Conservation (phyloP, 2,329 filamentous ascomycete species). For the Exophiala spinifera region DNA sequence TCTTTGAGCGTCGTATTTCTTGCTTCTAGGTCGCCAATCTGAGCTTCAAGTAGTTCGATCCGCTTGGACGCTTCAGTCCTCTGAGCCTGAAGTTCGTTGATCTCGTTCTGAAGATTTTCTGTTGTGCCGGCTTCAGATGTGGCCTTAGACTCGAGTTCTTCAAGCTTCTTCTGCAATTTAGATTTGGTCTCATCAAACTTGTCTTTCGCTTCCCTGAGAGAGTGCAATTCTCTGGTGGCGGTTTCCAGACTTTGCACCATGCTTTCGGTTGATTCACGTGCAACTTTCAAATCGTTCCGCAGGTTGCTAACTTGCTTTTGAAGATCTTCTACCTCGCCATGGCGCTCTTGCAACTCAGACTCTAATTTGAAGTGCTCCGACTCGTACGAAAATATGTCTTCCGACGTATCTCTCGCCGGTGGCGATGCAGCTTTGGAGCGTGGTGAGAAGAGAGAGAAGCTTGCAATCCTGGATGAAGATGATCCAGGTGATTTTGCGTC, state of each 20-base stretch:
- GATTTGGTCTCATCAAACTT: conserved; percentile 45
- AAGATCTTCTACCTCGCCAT: conserved; percentile 68
- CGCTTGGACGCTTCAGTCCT: conserved; percentile 42
- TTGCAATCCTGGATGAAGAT: conserved; percentile 36
- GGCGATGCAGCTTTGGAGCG: conserved; percentile 34
- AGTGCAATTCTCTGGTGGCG: conserved; percentile 61
- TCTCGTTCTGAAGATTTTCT: conserved; percentile 36
- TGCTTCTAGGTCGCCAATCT: conserved; percentile 30
- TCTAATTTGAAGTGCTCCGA: conserved; percentile 81
- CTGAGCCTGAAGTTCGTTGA: conserved; percentile 38
- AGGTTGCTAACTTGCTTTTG: conserved; percentile 66
- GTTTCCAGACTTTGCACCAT: conserved; percentile 65
- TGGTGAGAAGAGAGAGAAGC: conserved; percentile 40
- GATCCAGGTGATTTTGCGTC: conserved; percentile 35
- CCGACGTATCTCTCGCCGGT: conserved; percentile 43
- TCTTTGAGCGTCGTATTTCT: conserved; percentile 28
- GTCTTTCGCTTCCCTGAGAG: conserved; percentile 52
- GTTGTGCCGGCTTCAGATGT: conserved; percentile 27
- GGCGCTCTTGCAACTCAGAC: conserved; percentile 66
- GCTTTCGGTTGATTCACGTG: conserved; percentile 67
- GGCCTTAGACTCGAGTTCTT: conserved; percentile 41
- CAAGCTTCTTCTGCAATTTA: conserved; percentile 40
- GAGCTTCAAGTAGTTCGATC: conserved; percentile 36
- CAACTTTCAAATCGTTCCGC: conserved; percentile 66
- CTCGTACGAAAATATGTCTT: conserved; percentile 91